Conservation (phyloP, 495 filamentous ascomycete species). For the Chaetomium cochliodes region DNA sequence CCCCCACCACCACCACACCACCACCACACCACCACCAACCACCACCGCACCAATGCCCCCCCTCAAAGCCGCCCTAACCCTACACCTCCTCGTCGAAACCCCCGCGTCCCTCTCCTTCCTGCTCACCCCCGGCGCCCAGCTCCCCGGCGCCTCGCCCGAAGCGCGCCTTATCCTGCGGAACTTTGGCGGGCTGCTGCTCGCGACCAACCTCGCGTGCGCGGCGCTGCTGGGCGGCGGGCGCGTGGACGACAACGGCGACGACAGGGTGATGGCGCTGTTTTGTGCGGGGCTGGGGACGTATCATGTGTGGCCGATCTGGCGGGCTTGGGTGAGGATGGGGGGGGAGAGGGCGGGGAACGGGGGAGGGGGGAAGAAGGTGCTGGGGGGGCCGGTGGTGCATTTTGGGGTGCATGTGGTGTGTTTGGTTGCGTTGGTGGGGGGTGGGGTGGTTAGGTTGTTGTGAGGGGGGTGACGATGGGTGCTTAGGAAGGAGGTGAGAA, state of each 20-base stretch:
- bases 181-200: conserved; percentile 41
- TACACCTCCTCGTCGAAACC: conserved; percentile 30
- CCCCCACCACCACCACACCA: too few species aligned
- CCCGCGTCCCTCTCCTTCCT: conserved; percentile 30
- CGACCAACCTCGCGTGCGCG: conserved; percentile 36
- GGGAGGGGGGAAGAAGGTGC: conserved; percentile 13
- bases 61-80: conserved; percentile 23
- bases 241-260: neutral
- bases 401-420: conserved; percentile 31
- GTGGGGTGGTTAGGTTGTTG: conserved; percentile 9
- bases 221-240: conserved; percentile 22
- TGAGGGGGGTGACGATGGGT: neutral
- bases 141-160: conserved; percentile 33
- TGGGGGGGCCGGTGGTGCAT: conserved; percentile 37
- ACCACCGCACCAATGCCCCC: conserved; percentile 7
- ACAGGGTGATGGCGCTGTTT: conserved; percentile 25
- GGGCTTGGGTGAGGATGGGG: conserved; percentile 32
- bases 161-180: conserved; percentile 41
- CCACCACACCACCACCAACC: neutral
- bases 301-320: conserved; percentile 41
- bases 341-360: neutral
- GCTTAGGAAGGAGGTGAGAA: neutral
- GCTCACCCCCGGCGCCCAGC: conserved; percentile 21
- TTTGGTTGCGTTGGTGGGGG: conserved; percentile 24
- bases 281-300: conserved; percentile 39